These are phyloP conservation scores for Albugo candida DNA, from an alignment of 352 stramenopile species.

Conservation along the genomic window DNA sequence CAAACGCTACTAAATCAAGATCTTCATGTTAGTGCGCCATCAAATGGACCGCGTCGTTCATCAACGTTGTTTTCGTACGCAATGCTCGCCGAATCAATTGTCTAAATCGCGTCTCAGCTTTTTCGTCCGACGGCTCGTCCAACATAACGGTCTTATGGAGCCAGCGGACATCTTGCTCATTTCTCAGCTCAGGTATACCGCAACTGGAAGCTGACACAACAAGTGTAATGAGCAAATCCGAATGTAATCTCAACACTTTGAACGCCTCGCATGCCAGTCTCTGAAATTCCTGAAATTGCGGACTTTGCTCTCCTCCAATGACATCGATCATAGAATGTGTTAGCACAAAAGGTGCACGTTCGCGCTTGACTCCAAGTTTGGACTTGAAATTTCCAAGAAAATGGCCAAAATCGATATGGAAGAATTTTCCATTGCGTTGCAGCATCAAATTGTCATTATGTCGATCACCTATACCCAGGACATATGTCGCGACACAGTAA, in stretches of 20 bases:
- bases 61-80: slow-evolving; percentile 52
- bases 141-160: slow-evolving; percentile 67
- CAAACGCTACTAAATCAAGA: no score
- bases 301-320: slow-evolving; percentile 62
- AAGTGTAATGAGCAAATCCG: slow-evolving; percentile 68
- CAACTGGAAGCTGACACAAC: slow-evolving; percentile 57
- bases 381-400: slow-evolving; percentile 92
- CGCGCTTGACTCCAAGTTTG: slow-evolving; percentile 81
- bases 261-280: slow-evolving; percentile 44
- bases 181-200: slow-evolving; percentile 61
- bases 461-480: slow-evolving; percentile 84
- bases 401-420: slow-evolving; percentile 95
- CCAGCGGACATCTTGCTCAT: slow-evolving; percentile 51
- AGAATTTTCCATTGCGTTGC: slow-evolving; percentile 82
- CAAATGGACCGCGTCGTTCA: slow-evolving; percentile 73
- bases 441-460: slow-evolving; percentile 95
- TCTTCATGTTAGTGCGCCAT: slow-evolving; percentile 34
- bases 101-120: slow-evolving; percentile 35
- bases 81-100: slow-evolving; percentile 64
- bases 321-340: slow-evolving; percentile 76
- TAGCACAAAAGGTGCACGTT: slow-evolving; percentile 84
- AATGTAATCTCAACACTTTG: slow-evolving; percentile 42
- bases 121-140: slow-evolving; percentile 27
- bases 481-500: slow-evolving; percentile 87
- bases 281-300: slow-evolving; percentile 59